Conservation (phyloP, 2,329 filamentous ascomycete genomes). For the Ophiosphaerella narmari region DNA sequence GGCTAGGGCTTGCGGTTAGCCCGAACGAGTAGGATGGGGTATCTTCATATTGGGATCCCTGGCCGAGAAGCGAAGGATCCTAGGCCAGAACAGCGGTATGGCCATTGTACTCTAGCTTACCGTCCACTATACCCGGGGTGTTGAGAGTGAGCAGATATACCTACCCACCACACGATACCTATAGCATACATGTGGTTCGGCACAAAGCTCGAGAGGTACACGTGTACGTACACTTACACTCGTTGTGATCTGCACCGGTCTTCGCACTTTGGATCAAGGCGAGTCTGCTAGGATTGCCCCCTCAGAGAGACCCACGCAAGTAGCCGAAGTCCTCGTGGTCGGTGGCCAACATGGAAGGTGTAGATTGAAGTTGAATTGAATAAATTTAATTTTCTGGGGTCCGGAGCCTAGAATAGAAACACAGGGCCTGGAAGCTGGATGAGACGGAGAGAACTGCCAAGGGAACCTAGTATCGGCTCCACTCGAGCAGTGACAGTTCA, state of each 20-base stretch:
- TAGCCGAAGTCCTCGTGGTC: slow-evolving; percentile 12
- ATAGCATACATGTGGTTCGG: slow-evolving; percentile 1
- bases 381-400: slow-evolving; percentile 35
- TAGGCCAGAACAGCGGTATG: slow-evolving; percentile 11
- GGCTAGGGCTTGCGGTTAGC: slow-evolving; percentile 11
- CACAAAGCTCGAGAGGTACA: slow-evolving; percentile 4
- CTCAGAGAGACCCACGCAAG: slow-evolving; percentile 7
- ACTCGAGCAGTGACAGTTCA: slow-evolving; percentile 24
- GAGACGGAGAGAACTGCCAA: slow-evolving; percentile 13
- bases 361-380: slow-evolving; percentile 38
- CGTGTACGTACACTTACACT: slow-evolving; percentile 4
- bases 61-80: slow-evolving; percentile 15
- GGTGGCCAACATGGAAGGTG: slow-evolving; percentile 22
- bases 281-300: slow-evolving; percentile 8
- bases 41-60: slow-evolving; percentile 20
- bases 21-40: slow-evolving; percentile 9
- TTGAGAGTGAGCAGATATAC: background rate
- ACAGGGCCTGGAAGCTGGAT: slow-evolving; percentile 22
- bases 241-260: slow-evolving; percentile 2
- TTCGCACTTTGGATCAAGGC: slow-evolving; percentile 15
- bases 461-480: slow-evolving; percentile 15
- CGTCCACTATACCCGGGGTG: slow-evolving; percentile 14
- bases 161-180: background rate
- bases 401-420: slow-evolving; percentile 39
- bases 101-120: slow-evolving; percentile 13